Conservation (phyloP, 768 basidiomycete species). For the Podaxis sp. region DNA sequence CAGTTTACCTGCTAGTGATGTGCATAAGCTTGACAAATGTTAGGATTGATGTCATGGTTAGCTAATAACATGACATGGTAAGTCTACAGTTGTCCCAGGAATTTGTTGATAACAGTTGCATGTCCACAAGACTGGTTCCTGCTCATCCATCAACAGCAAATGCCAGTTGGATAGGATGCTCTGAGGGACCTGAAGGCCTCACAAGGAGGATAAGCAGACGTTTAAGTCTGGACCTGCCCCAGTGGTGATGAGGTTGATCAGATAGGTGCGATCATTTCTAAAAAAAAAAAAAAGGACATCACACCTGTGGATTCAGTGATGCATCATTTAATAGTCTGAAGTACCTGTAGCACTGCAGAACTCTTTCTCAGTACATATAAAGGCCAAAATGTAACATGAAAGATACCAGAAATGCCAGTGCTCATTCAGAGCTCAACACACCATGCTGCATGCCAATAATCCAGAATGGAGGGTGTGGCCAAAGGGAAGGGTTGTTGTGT, state of each 20-base stretch:
- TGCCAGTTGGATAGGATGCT: too few relatives aligned
- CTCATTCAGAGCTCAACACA: neutral
- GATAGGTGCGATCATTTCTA: too few relatives aligned
- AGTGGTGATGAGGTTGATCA: too few relatives aligned
- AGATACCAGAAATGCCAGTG: neutral
- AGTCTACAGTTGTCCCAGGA: constrained; percentile 31
- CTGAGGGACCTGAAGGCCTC: constrained; percentile 14
- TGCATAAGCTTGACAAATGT: constrained; percentile 41
- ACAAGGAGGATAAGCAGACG: constrained; percentile 33
- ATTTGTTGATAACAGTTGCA: constrained; percentile 7
- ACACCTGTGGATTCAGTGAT: too few relatives aligned
- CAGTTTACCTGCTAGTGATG: constrained; percentile 35
- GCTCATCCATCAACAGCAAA: too few relatives aligned
- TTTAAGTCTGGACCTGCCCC: too few relatives aligned
- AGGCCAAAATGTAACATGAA: neutral
- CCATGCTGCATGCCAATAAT: neutral
- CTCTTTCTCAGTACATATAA: neutral
- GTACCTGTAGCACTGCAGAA: neutral
- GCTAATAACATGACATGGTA: constrained; percentile 33
- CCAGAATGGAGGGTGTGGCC: neutral
- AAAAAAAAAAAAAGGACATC: too few relatives aligned
- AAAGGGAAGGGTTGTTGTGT: too few relatives aligned
- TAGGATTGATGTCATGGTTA: constrained; percentile 45
- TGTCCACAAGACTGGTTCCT: constrained; percentile 52
- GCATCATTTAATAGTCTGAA: too few relatives aligned